Evolutionary conservation across 164 flowering plant species (phyloP).

Genomic region (Litsea cubeba): DNA sequence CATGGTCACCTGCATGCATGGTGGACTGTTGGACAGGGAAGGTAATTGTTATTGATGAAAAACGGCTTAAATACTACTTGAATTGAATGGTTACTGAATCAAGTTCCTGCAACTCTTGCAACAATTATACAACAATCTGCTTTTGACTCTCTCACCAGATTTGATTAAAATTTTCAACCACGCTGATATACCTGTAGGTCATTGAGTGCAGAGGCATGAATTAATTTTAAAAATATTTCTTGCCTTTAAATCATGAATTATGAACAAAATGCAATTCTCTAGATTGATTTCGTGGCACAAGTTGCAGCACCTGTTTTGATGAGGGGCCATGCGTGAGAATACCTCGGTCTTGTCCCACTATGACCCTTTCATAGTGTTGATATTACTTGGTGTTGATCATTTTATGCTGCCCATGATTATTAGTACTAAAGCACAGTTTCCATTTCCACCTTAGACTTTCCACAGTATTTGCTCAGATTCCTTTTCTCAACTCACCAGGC

Average conservation of each 20-base stretch:
- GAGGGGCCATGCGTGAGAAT: too few relatives aligned
- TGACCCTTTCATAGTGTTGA: too few relatives aligned
- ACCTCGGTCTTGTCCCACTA: too few relatives aligned
- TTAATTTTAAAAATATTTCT: background rate
- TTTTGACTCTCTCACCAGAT: background rate
- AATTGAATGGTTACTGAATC: too few relatives aligned
- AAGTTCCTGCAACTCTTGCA: too few relatives aligned
- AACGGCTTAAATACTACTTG: too few relatives aligned
- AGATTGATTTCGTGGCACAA: background rate
- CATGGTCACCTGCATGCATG: too few relatives aligned
- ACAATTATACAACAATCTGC: background rate
- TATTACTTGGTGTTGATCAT: too few relatives aligned
- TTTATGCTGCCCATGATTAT: too few relatives aligned
- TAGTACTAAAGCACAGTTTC: background rate
- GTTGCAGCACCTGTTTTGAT: background rate
- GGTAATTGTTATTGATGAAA: too few relatives aligned
- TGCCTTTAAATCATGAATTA: background rate
- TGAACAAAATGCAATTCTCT: background rate
- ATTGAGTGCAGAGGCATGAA: background rate
- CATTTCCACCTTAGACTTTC: background rate
- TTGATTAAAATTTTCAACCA: background rate
- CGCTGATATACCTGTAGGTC: background rate
- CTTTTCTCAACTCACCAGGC: constrained; percentile 27
- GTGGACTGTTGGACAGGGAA: too few relatives aligned
- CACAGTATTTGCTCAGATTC: background rate